phyloP scores from a whole-genome alignment of 2,329 filamentous ascomycete species.

The Diplodia scrobiculata region DNA sequence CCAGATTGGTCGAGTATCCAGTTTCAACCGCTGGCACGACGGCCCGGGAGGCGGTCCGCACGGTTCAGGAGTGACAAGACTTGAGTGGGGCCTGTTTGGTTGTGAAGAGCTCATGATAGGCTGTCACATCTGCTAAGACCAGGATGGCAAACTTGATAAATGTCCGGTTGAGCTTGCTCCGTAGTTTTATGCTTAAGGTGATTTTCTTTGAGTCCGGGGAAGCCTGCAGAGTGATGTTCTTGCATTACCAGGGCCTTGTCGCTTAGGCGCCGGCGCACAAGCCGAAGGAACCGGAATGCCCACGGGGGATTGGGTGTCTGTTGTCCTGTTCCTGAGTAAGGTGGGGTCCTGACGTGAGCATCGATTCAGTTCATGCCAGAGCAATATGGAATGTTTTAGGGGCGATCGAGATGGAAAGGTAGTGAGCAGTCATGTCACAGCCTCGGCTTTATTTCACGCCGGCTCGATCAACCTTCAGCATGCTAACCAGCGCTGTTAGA shows the following conservation, averaged over 20 bases:
- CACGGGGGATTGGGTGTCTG: background rate
- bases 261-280: slow-evolving; percentile 11
- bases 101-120: background rate
- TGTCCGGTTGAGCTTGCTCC: background rate
- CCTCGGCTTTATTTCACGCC: background rate
- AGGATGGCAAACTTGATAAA: background rate
- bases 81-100: background rate
- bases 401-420: background rate
- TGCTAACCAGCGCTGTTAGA: background rate
- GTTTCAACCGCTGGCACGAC: slow-evolving; percentile 15
- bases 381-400: background rate
- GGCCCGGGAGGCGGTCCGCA: slow-evolving; percentile 7
- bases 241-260: background rate
- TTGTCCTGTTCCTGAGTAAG: background rate
- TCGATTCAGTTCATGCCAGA: background rate
- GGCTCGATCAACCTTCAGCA: background rate
- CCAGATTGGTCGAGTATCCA: background rate
- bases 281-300: slow-evolving; percentile 3
- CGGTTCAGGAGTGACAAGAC: slow-evolving; percentile 2
- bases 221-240: slow-evolving; percentile 1
- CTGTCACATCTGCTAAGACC: background rate
- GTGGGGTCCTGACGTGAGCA: background rate
- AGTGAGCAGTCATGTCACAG: background rate
- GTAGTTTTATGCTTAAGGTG: background rate
- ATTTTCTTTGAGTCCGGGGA: background rate